These are phyloP conservation scores for Teunomyces tritomae DNA, from an alignment of 805 yeast species.

Conservation along the genomic window DNA sequence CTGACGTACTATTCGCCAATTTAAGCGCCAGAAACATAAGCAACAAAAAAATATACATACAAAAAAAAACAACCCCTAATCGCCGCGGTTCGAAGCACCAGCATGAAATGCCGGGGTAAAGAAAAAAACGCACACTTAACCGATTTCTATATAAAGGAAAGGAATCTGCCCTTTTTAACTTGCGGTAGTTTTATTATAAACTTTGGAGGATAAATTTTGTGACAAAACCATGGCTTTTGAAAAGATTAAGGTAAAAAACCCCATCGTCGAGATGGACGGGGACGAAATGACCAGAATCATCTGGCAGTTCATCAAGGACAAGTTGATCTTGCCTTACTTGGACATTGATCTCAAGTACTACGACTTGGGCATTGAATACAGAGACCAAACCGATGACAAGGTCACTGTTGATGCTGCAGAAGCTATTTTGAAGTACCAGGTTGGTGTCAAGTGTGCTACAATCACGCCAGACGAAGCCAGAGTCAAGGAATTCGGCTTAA, in stretches of 20 bases:
- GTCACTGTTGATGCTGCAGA: slow-evolving; percentile 77
- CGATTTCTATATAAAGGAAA: neutral
- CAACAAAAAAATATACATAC: neutral
- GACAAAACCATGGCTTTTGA: neutral
- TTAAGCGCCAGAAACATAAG: neutral
- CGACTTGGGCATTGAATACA: slow-evolving; percentile 64
- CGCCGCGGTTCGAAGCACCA: neutral
- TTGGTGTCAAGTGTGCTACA: slow-evolving; percentile 82
- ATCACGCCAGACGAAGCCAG: slow-evolving; percentile 82
- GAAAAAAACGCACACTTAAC: neutral
- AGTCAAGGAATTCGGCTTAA: slow-evolving; percentile 68
- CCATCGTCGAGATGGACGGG: slow-evolving; percentile 79
- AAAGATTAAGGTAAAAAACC: slow-evolving; percentile 68
- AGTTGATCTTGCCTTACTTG: slow-evolving; percentile 64
- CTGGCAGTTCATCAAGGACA: slow-evolving; percentile 71
- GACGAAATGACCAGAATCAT: slow-evolving; percentile 87
- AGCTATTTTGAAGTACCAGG: slow-evolving; percentile 72
- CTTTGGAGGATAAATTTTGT: too few species aligned
- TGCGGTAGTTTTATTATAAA: too few species aligned
- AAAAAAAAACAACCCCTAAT: neutral
- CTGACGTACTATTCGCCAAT: too few species aligned
- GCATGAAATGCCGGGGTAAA: neutral
- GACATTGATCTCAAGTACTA: slow-evolving; percentile 75
- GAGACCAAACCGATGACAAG: slow-evolving; percentile 71
- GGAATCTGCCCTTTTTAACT: neutral